Evolutionary conservation across 2,329 filamentous ascomycete genomes (phyloP).

Genomic region (Phaeosphaeria sp.): DNA sequence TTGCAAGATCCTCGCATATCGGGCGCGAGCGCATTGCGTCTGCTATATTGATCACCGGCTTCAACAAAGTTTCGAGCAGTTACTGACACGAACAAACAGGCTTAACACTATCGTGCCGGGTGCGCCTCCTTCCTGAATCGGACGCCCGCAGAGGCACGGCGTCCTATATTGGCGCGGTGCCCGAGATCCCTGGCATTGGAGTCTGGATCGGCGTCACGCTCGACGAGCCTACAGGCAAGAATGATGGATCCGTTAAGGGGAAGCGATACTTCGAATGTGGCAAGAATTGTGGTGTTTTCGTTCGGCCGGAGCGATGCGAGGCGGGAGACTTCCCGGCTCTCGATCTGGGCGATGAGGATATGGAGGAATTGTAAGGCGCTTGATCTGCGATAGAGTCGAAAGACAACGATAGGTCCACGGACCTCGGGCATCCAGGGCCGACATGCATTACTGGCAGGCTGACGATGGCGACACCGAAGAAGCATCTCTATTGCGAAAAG

Average conservation of each 20-base stretch:
- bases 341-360: constrained; percentile 64
- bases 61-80: constrained; percentile 8
- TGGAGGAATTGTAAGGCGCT: constrained; percentile 62
- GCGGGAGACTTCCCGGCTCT: constrained; percentile 72
- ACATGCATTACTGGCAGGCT: background rate
- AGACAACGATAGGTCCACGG: background rate
- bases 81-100: constrained; percentile 23
- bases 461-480: no score
- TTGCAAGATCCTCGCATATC: constrained; percentile 1
- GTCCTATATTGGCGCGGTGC: constrained; percentile 74
- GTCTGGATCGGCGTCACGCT: constrained; percentile 75
- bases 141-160: constrained; percentile 74
- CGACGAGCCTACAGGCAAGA: constrained; percentile 83
- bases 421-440: background rate
- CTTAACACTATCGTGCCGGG: constrained; percentile 33
- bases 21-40: background rate
- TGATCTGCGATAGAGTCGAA: background rate
- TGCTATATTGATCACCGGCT: constrained; percentile 12
- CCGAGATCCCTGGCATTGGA: constrained; percentile 71
- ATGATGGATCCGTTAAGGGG: constrained; percentile 74
- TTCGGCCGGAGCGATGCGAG: constrained; percentile 79
- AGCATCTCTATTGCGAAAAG: no score
- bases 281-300: constrained; percentile 78
- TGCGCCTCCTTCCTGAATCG: constrained; percentile 62
- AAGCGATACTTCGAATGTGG: constrained; percentile 74